phyloP scores from a whole-genome alignment of 371 early-diverging fungal species.

The Mortierella sp. region DNA sequence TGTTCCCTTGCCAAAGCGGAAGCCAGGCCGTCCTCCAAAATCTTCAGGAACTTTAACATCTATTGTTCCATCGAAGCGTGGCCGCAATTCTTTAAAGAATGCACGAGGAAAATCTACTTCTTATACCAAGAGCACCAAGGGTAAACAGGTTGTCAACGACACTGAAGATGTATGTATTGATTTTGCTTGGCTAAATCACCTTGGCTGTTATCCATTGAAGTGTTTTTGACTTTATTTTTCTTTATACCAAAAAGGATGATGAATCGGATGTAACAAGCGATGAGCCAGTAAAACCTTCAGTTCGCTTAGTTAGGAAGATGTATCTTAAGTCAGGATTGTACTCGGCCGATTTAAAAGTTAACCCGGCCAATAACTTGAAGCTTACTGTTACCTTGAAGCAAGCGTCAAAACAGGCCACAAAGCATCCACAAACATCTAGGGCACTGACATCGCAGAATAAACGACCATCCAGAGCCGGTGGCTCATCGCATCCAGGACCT shows the following conservation, averaged over 20 bases:
- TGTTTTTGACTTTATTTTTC: background rate
- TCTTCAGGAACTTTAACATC: background rate
- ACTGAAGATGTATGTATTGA: constrained; percentile 12
- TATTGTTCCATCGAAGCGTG: constrained; percentile 17
- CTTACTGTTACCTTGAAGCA: constrained; percentile 4
- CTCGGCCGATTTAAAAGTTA: constrained; percentile 43
- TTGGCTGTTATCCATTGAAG: too few species aligned
- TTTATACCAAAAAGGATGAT: constrained; percentile 10
- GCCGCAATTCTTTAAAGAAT: background rate
- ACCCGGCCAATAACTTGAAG: constrained; percentile 17
- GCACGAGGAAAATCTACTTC: background rate
- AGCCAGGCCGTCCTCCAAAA: constrained; percentile 27
- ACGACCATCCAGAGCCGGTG: constrained; percentile 6
- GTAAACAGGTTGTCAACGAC: constrained; percentile 10
- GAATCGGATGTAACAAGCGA: constrained; percentile 9
- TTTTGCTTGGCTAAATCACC: background rate
- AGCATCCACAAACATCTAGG: constrained; percentile 1
- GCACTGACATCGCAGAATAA: constrained; percentile 7
- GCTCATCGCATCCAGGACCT: constrained; percentile 2
- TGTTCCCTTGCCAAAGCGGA: constrained; percentile 15
- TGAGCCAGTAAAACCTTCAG: constrained; percentile 3
- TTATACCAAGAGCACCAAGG: background rate
- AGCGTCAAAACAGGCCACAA: constrained; percentile 13
- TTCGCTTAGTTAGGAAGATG: constrained; percentile 31
- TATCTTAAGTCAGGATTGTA: constrained; percentile 54